Percentiles rank a stretch among this genome's conserved stretches.
phyloP scores from a whole-genome alignment of 208 protist genomes.

The Angomonas deanei region DNA sequence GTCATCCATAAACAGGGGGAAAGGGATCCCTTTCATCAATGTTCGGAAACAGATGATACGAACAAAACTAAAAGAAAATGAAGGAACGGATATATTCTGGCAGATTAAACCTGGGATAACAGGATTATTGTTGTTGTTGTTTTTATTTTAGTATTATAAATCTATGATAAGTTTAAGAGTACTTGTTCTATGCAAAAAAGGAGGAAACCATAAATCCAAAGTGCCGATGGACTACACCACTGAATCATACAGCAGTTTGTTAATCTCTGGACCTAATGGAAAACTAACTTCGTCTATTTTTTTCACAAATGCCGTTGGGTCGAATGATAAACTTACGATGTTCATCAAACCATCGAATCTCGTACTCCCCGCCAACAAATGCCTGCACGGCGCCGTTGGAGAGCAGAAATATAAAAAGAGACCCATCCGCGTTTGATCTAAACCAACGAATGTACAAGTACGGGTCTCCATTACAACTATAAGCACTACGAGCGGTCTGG shows the following conservation, averaged over 20 bases:
- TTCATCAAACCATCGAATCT: conserved; percentile 84
- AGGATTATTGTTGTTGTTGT: too few relatives aligned
- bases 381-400: conserved; percentile 82
- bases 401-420: conserved; percentile 70
- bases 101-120: too few relatives aligned
- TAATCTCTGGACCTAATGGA: not conserved
- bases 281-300: conserved; percentile 53
- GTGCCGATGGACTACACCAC: not conserved
- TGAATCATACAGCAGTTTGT: not conserved
- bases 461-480: conserved; percentile 55
- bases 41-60: too few relatives aligned
- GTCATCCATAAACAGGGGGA: too few relatives aligned
- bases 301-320: conserved; percentile 80
- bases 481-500: conserved; percentile 56
- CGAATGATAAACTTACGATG: conserved; percentile 74
- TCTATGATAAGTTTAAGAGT: too few relatives aligned
- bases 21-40: too few relatives aligned
- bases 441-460: conserved; percentile 88
- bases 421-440: conserved; percentile 65
- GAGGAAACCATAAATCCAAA: too few relatives aligned
- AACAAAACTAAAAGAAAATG: too few relatives aligned
- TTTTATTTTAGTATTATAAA: too few relatives aligned
- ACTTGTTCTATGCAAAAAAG: not conserved
- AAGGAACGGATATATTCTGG: too few relatives aligned
- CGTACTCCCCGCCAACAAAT: conserved; percentile 73